A percentile compares a stretch with the other conserved stretches of the same genome.
These are phyloP conservation scores for Trypanosoma grayi DNA, from an alignment of 208 protist species.

Conservation along the genomic window DNA sequence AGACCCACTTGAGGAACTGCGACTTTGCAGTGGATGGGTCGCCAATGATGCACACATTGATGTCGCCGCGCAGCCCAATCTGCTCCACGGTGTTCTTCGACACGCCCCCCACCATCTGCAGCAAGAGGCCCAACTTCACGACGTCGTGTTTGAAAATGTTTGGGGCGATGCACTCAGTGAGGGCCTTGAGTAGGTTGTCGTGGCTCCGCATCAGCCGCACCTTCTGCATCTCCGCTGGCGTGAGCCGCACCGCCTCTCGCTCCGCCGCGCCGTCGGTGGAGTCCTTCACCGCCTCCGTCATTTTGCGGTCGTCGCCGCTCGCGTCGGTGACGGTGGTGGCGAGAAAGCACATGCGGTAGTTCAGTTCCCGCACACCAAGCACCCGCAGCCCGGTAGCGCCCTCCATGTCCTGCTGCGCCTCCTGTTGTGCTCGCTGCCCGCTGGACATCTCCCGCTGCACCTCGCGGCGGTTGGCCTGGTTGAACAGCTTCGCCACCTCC, in stretches of 20 bases:
- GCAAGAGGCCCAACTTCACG: conserved; percentile 98
- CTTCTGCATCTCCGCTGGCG: conserved; percentile 66
- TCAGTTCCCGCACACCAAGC: conserved; percentile 97
- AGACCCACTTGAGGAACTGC: conserved; percentile 99
- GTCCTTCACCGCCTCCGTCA: conserved; percentile 82
- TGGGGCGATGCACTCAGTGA: conserved; percentile 91
- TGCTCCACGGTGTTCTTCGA: conserved; percentile 95
- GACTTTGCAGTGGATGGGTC: conserved; percentile 99
- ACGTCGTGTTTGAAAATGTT: conserved; percentile 97
- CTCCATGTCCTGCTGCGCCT: conserved; percentile 86
- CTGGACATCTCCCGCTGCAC: conserved; percentile 85
- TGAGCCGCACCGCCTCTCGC: conserved; percentile 54
- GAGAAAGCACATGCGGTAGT: conserved; percentile 98
- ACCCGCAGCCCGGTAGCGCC: conserved; percentile 95
- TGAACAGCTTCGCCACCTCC: conserved; percentile 94
- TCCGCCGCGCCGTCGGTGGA: conserved; percentile 39
- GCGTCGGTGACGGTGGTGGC: conserved; percentile 91
- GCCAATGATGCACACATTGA: conserved; percentile 99
- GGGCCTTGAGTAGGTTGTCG: conserved; percentile 81
- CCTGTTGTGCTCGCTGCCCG: conserved; percentile 74
- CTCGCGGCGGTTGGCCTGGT: conserved; percentile 71
- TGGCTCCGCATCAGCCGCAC: conserved; percentile 81
- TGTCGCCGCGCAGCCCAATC: conserved; percentile 97
- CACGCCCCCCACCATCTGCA: conserved; percentile 99
- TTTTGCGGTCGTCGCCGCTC: conserved; percentile 81